A percentile compares a stretch with the other conserved stretches of the same genome.
These are phyloP conservation scores for Monilinia polystroma DNA, from an alignment of 2,329 filamentous ascomycete genomes.

Conservation along the genomic window DNA sequence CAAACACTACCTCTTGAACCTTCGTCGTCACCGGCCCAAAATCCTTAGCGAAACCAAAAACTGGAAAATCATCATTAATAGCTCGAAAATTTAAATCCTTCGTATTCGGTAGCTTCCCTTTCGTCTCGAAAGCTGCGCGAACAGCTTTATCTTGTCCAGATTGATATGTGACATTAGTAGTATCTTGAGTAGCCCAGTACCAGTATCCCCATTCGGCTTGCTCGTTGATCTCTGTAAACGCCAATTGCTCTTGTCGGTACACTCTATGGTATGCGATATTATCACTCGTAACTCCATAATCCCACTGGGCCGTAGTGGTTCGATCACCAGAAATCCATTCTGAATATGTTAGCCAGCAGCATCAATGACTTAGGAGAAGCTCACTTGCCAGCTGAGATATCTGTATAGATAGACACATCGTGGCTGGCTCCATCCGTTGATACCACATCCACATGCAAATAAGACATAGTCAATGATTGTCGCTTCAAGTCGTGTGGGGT, in stretches of 20 bases:
- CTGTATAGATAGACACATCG: slow-evolving; percentile 68
- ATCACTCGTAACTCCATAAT: slow-evolving; percentile 49
- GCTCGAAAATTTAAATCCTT: slow-evolving; percentile 65
- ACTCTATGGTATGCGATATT: slow-evolving; percentile 64
- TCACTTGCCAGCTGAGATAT: slow-evolving; percentile 64
- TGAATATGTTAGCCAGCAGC: slow-evolving; percentile 38
- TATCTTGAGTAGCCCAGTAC: slow-evolving; percentile 67
- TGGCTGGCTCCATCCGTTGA: slow-evolving; percentile 63
- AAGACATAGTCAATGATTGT: slow-evolving; percentile 70
- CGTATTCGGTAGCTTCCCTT: slow-evolving; percentile 61
- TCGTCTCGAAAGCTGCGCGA: slow-evolving; percentile 63
- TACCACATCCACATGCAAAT: slow-evolving; percentile 61
- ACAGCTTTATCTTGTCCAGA: slow-evolving; percentile 66
- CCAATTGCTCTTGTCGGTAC: slow-evolving; percentile 56
- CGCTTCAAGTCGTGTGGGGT: slow-evolving; percentile 63
- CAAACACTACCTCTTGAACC: slow-evolving; percentile 55
- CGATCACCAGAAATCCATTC: slow-evolving; percentile 71
- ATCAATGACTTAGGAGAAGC: too few species aligned
- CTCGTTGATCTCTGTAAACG: slow-evolving; percentile 67
- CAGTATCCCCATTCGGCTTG: slow-evolving; percentile 80
- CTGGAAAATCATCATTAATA: slow-evolving; percentile 70
- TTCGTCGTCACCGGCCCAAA: slow-evolving; percentile 43
- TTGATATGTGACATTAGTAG: slow-evolving; percentile 61
- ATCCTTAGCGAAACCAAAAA: slow-evolving; percentile 73
- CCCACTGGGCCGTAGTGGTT: slow-evolving; percentile 59